A percentile compares a stretch with the other conserved stretches of the same genome.
phyloP scores from a whole-genome alignment of 805 yeast species.

The Saturnispora dispora region DNA sequence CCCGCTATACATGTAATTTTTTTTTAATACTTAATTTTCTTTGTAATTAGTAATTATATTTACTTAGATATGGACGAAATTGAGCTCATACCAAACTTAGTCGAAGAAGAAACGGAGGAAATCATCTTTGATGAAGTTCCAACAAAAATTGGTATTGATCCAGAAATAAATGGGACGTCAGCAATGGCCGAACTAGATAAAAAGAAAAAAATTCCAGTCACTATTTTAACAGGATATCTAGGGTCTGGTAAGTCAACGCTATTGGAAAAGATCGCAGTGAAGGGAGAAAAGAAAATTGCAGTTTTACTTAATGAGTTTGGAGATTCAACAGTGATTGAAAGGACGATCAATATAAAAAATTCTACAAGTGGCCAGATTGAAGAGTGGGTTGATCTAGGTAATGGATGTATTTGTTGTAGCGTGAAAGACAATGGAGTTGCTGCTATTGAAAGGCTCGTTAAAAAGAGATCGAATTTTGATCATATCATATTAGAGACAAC shows the following conservation, averaged over 20 bases:
- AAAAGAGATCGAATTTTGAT: constrained; percentile 61
- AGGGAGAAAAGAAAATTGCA: constrained; percentile 69
- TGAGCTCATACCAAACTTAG: constrained; percentile 24
- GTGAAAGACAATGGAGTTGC: constrained; percentile 91
- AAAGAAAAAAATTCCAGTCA: constrained; percentile 64
- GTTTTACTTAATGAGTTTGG: constrained; percentile 90
- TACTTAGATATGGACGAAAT: constrained; percentile 8
- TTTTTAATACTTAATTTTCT: not conserved
- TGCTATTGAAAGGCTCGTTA: constrained; percentile 84
- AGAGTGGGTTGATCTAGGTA: constrained; percentile 95
- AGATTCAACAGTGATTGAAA: constrained; percentile 83
- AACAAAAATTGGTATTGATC: constrained; percentile 1
- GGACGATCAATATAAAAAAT: constrained; percentile 61
- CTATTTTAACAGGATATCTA: constrained; percentile 87
- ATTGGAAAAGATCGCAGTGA: constrained; percentile 61
- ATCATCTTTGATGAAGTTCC: constrained; percentile 19
- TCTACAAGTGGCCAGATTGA: constrained; percentile 50
- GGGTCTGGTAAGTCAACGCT: constrained; percentile 94
- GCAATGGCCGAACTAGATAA: constrained; percentile 16
- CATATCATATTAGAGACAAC: constrained; percentile 91
- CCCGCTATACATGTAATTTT: not conserved
- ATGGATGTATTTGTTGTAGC: constrained; percentile 95
- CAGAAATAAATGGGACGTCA: constrained; percentile 12
- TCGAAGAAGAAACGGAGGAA: constrained; percentile 17
- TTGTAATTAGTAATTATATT: not conserved